These are phyloP conservation scores for Cystobasidium onofrii DNA, from an alignment of 768 basidiomycete species.

Conservation along the genomic window DNA sequence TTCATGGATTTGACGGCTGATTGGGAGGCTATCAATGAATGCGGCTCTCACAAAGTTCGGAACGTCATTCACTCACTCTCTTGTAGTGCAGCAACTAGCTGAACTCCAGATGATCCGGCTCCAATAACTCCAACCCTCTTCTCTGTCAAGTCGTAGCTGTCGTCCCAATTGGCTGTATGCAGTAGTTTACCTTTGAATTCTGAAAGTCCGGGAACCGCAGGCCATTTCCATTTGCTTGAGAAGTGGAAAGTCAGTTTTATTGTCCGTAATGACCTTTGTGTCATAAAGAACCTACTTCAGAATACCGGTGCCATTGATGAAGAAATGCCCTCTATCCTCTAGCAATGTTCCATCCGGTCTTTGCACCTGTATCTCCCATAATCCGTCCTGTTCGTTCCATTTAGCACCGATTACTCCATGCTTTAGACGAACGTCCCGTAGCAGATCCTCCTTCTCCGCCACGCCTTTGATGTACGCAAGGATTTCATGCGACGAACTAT, in stretches of 20 bases:
- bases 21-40: too few relatives aligned
- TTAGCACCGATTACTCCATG: constrained; percentile 51
- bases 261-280: neutral
- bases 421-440: neutral
- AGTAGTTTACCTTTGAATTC: constrained; percentile 55
- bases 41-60: too few relatives aligned
- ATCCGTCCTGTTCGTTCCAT: constrained; percentile 52
- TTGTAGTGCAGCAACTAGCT: constrained; percentile 29
- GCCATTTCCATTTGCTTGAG: constrained; percentile 57
- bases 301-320: constrained; percentile 51
- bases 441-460: constrained; percentile 16
- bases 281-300: neutral
- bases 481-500: constrained; percentile 58
- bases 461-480: constrained; percentile 51
- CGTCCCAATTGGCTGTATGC: constrained; percentile 60
- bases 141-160: constrained; percentile 36
- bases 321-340: constrained; percentile 50
- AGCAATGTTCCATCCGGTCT: neutral
- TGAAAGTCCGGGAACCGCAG: constrained; percentile 56
- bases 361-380: constrained; percentile 53
- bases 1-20: constrained; percentile 2
- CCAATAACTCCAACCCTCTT: constrained; percentile 43
- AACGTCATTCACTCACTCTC: neutral
- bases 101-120: constrained; percentile 29
- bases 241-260: constrained; percentile 25